Evolutionary conservation across 805 yeast species (phyloP).

Genomic region (Alloascoidea africana): DNA sequence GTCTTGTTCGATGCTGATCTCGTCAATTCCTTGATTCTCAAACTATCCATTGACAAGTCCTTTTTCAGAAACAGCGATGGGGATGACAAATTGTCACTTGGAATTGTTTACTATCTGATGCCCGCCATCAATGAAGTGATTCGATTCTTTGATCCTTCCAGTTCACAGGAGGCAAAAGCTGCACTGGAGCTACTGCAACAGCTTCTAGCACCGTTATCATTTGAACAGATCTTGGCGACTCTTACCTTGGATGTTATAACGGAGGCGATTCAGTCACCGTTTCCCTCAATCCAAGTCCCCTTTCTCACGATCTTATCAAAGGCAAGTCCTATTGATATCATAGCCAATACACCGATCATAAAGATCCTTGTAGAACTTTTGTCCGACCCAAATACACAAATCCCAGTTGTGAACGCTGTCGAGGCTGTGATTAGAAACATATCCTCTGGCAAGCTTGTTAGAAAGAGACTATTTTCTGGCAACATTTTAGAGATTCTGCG

Average conservation of each 20-base stretch:
- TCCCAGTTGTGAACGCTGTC: constrained; percentile 13
- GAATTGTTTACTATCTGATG: constrained; percentile 6
- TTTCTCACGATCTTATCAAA: constrained; percentile 13
- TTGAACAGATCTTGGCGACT: constrained; percentile 14
- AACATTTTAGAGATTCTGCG: constrained; percentile 12
- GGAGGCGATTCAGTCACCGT: constrained; percentile 16
- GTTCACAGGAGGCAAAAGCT: constrained; percentile 8
- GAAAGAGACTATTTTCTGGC: constrained; percentile 15
- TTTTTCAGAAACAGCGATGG: not conserved
- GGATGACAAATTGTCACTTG: not conserved
- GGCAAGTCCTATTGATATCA: constrained; percentile 18
- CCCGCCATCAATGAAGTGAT: constrained; percentile 13
- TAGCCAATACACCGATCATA: constrained; percentile 19
- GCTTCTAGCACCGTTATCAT: constrained; percentile 15
- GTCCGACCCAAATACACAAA: constrained; percentile 9
- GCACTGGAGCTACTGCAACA: constrained; percentile 12
- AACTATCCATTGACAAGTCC: not conserved
- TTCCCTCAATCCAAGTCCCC: constrained; percentile 14
- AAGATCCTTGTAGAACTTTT: constrained; percentile 13
- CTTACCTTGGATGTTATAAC: constrained; percentile 13
- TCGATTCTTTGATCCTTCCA: constrained; percentile 12
- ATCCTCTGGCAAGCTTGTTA: constrained; percentile 15
- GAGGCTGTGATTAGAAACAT: constrained; percentile 12
- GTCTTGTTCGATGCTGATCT: not conserved
- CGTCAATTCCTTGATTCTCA: not conserved